These are phyloP conservation scores for Globisporangium rhizosaccharum DNA, from an alignment of 352 stramenopile genomes.

Conservation along the genomic window DNA sequence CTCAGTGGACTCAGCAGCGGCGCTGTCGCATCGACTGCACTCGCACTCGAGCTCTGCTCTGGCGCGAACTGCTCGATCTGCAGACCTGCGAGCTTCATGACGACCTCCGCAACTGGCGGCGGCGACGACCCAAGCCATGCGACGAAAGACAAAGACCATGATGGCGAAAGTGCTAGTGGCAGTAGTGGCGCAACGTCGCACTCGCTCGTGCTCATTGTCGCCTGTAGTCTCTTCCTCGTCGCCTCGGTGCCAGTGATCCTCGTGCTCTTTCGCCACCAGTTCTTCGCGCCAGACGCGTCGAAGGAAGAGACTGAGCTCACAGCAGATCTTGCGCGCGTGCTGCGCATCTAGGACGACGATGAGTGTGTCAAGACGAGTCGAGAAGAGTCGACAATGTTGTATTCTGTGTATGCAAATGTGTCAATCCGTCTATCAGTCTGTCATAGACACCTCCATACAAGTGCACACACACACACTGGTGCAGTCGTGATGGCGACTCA, in stretches of 20 bases:
- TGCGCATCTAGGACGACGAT: slow-evolving; percentile 6
- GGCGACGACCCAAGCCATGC: background rate
- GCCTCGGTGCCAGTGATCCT: slow-evolving; percentile 33
- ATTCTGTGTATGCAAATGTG: too few relatives aligned
- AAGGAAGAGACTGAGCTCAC: slow-evolving; percentile 53
- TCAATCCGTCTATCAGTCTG: background rate
- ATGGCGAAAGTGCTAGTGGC: background rate
- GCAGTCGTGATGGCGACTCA: background rate
- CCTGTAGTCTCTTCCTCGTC: slow-evolving; percentile 38
- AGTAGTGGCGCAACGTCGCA: slow-evolving; percentile 13
- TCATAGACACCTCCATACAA: background rate
- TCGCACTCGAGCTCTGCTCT: slow-evolving; percentile 21
- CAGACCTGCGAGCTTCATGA: slow-evolving; percentile 4
- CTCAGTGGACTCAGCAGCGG: background rate
- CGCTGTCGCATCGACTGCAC: slow-evolving; percentile 1
- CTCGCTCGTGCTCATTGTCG: slow-evolving; percentile 31
- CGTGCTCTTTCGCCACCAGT: slow-evolving; percentile 36
- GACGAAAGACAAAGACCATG: background rate
- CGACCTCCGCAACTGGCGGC: background rate
- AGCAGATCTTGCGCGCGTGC: slow-evolving; percentile 47
- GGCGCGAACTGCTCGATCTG: slow-evolving; percentile 10
- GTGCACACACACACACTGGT: background rate
- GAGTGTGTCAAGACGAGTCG: background rate
- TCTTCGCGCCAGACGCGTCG: slow-evolving; percentile 21
- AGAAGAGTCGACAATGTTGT: background rate